Evolutionary conservation across 306 rosid species (phyloP).

Genomic region (Gleditsia sinensis): DNA sequence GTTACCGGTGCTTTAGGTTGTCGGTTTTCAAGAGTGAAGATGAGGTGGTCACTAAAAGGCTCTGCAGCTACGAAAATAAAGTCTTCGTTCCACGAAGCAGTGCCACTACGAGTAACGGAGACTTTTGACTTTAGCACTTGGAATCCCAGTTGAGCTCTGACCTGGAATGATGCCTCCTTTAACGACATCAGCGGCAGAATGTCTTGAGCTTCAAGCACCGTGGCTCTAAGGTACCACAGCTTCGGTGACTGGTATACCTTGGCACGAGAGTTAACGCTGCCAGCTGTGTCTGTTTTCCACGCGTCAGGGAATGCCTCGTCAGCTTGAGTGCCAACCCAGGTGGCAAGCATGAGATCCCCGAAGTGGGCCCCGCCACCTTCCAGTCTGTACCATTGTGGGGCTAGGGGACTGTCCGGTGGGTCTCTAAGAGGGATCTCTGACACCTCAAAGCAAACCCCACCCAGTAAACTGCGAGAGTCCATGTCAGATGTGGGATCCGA

Average conservation of each 20-base stretch:
- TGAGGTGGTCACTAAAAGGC: conserved; percentile 56
- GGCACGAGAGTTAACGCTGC: conserved; percentile 49
- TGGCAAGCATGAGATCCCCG: conserved; percentile 89
- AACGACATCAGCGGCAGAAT: conserved; percentile 35
- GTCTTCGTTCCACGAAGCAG: conserved; percentile 77
- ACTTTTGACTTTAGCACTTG: conserved; percentile 58
- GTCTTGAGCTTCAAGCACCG: conserved; percentile 80
- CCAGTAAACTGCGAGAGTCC: conserved; percentile 48
- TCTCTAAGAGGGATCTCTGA: conserved; percentile 76
- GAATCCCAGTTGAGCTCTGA: conserved; percentile 68
- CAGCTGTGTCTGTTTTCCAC: conserved; percentile 65
- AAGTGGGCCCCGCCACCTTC: conserved; percentile 65
- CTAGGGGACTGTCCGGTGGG: conserved; percentile 84
- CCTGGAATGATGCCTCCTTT: conserved; percentile 55
- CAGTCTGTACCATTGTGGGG: conserved; percentile 89
- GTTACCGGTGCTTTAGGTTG: conserved; percentile 40
- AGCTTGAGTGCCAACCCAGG: conserved; percentile 91
- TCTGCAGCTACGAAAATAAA: conserved; percentile 77
- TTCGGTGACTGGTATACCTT: conserved; percentile 85
- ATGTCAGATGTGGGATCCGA: conserved; percentile 17
- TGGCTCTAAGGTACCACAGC: conserved; percentile 81
- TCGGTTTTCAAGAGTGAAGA: conserved; percentile 56
- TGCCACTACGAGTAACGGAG: conserved; percentile 36
- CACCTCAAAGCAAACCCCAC: conserved; percentile 83
- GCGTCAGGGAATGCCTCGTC: conserved; percentile 84